Percentiles rank a stretch among this genome's conserved stretches.
phyloP scores from a whole-genome alignment of 345 rosid species.

The Geranium brycei region DNA sequence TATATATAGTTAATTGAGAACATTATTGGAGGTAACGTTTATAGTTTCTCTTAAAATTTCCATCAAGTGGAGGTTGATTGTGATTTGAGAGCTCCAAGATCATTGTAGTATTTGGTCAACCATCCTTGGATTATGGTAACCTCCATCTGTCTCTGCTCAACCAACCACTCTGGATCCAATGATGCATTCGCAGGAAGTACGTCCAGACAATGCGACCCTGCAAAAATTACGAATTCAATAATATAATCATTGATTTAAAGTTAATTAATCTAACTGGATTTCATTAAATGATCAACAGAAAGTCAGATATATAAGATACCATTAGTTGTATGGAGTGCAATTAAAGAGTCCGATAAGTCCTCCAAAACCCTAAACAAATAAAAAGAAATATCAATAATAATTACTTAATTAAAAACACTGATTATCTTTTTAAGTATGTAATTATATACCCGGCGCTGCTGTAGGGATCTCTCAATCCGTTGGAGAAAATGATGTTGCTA shows the following conservation, averaged over 20 bases:
- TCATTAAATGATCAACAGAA: background rate
- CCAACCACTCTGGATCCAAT: constrained; percentile 23
- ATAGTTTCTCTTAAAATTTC: too few species aligned
- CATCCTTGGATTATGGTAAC: constrained; percentile 15
- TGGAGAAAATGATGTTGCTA: constrained; percentile 54
- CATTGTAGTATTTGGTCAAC: constrained; percentile 15
- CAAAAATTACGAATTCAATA: background rate
- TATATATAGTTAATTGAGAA: too few species aligned
- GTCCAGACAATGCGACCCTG: constrained; percentile 31
- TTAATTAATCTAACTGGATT: too few species aligned
- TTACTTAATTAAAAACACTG: background rate
- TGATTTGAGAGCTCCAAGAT: constrained; percentile 3
- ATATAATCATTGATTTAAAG: too few species aligned
- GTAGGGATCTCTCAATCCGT: constrained; percentile 45
- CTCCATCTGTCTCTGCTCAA: constrained; percentile 19
- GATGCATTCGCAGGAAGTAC: constrained; percentile 7
- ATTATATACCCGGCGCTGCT: constrained; percentile 38
- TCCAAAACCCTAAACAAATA: constrained; percentile 25
- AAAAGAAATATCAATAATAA: background rate
- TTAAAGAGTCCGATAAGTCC: constrained; percentile 24
- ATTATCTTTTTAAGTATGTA: background rate
- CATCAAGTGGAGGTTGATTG: too few species aligned
- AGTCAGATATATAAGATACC: constrained; percentile 11
- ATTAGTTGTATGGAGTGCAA: constrained; percentile 22
- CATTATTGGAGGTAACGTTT: too few species aligned